Evolutionary conservation across 2,329 filamentous ascomycete genomes (phyloP), one percentile per base, ranked within the genome.

Genomic region (Penicillium sp.): DNA sequence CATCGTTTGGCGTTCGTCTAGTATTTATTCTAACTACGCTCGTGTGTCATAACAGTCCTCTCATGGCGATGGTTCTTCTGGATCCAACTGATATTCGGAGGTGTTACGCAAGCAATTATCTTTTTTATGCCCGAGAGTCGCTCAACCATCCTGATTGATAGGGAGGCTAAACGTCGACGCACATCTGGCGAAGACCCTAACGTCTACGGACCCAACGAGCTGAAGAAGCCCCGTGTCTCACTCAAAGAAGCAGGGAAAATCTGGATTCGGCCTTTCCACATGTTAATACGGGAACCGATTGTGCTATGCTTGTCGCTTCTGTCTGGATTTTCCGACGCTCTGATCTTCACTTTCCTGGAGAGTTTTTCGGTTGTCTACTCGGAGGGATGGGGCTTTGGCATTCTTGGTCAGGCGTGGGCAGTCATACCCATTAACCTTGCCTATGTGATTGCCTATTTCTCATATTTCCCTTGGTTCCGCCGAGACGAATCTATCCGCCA

Each of bases 201-300:
- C 64, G 70, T 91, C 60, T 90, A 83, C 68, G 88, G 89, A 0
- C 88, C 88, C 0, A 84, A 88, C 59, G 89, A 93, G 71, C 79
- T 91, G 16, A 77, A 81, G 11, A 70, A 72, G 9, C 76, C 81
- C 56, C 78, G 83, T 45, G 81, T 88, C 64, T 79, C 79, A 1
- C 71, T 74, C 48, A 77, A 75, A 59, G 83, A 87, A 62, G 72
- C 87, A 11, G 59, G 83, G 28, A 72, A 75, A 42, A 79, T 84
- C 48, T 84, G 83, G 82, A 65, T 76, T 28, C 80, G 83, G 0
- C 83, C 84, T 0, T 87, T 85, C 66, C 76, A 79, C 59, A 84
- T 87, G 80, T 84, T 87, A 62, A 50, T 84, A 20, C 82, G 78
- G 1, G 85, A 88, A 64, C 84, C 84, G 0, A 87, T 88, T 57